Conservation (phyloP, 306 rosid genomes). For the Canavalia gladiata region DNA sequence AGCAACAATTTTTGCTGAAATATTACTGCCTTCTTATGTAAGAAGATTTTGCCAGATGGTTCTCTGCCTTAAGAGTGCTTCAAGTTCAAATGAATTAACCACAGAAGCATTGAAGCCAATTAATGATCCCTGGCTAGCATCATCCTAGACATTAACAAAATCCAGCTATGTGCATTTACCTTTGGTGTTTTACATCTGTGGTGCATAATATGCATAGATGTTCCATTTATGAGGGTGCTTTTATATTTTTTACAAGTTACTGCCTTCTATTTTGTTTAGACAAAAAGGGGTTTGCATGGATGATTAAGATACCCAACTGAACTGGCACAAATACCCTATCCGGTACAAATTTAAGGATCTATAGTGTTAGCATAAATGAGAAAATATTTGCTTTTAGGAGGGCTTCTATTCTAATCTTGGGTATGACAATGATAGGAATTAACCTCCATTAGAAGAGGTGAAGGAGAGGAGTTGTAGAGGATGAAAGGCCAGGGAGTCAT, state of each 20-base stretch:
- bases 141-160: neutral
- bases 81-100: neutral
- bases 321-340: neutral
- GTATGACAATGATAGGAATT: neutral
- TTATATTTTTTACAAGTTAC: neutral
- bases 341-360: neutral
- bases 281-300: neutral
- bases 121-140: slow-evolving; percentile 19
- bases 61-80: neutral
- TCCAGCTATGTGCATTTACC: slow-evolving; percentile 9
- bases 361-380: neutral
- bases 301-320: neutral
- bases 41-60: neutral
- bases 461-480: too few relatives aligned
- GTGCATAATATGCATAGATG: slow-evolving; percentile 10
- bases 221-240: neutral
- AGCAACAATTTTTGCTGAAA: neutral
- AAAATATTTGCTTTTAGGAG: neutral
- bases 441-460: too few relatives aligned
- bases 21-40: neutral
- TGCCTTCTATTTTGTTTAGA: slow-evolving; percentile 20
- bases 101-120: neutral
- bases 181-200: neutral
- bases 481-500: too few relatives aligned
- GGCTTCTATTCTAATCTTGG: slow-evolving; percentile 27